Evolutionary conservation across 352 stramenopile genomes (phyloP).

Genomic region (Blastocystis sp.): DNA sequence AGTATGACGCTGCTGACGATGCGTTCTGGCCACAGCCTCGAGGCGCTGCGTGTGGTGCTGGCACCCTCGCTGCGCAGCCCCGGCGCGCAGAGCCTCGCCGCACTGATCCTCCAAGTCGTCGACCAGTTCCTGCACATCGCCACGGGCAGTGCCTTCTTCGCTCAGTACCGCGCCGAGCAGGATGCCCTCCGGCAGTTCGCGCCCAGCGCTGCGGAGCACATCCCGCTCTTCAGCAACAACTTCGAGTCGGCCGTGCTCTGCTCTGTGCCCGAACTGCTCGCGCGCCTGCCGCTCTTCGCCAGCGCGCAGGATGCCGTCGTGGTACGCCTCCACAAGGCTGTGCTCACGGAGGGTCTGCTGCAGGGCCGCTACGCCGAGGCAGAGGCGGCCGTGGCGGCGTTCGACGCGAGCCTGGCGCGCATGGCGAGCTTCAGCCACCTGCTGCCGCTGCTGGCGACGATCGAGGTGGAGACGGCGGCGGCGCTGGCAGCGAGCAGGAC

Average conservation of each 20-base stretch:
- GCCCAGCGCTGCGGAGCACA: background rate
- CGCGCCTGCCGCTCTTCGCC: constrained; percentile 34
- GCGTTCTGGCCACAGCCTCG: constrained; percentile 2
- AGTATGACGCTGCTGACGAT: constrained; percentile 16
- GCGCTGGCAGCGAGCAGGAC: background rate
- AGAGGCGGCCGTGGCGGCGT: background rate
- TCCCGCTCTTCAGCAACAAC: constrained; percentile 64
- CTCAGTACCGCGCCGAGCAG: constrained; percentile 10
- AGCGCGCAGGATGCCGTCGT: constrained; percentile 5
- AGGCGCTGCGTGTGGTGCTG: constrained; percentile 34
- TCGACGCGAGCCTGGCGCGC: background rate
- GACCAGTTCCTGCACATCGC: background rate
- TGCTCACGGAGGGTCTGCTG: constrained; percentile 20
- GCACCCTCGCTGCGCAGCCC: constrained; percentile 3
- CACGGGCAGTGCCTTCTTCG: background rate
- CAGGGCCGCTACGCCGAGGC: background rate
- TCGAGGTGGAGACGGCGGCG: background rate
- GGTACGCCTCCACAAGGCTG: constrained; percentile 16
- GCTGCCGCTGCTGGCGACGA: constrained; percentile 29
- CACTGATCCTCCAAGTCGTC: background rate
- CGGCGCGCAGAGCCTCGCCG: background rate
- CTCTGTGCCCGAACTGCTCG: constrained; percentile 6
- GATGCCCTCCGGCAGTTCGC: background rate
- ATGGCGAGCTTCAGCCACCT: background rate
- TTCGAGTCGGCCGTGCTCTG: constrained; percentile 39